A percentile compares a stretch with the other conserved stretches of the same genome.
phyloP scores from a whole-genome alignment of 1,284 basidiomycete species.

The Chalciporus sp. region DNA sequence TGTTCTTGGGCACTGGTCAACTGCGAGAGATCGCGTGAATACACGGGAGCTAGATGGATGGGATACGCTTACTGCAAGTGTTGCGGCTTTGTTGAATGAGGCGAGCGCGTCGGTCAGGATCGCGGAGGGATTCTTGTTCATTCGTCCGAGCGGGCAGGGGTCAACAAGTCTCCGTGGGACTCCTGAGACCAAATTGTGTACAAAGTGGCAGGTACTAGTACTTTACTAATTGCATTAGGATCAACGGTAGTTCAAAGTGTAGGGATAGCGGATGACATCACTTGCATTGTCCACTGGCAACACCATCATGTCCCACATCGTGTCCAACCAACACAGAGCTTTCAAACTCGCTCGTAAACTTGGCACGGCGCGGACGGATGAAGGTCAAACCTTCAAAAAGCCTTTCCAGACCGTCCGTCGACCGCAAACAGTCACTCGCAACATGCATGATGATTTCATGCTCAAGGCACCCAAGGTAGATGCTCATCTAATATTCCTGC shows the following conservation, averaged over 20 bases:
- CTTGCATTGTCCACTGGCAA: too few species aligned
- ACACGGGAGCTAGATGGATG: not conserved
- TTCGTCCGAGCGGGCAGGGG: slow-evolving; percentile 11
- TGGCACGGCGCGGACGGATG: slow-evolving; percentile 1
- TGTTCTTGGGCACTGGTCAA: slow-evolving; percentile 49
- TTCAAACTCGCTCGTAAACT: slow-evolving; percentile 13
- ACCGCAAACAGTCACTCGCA: slow-evolving; percentile 32
- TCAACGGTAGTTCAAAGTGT: too few species aligned
- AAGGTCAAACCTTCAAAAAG: slow-evolving; percentile 26
- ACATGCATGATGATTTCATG: slow-evolving; percentile 39
- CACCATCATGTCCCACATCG: too few species aligned
- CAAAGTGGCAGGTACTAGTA: not conserved
- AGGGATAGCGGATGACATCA: too few species aligned
- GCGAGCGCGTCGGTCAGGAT: slow-evolving; percentile 37
- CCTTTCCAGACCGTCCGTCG: slow-evolving; percentile 31
- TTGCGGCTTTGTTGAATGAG: slow-evolving; percentile 35
- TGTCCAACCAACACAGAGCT: slow-evolving; percentile 1
- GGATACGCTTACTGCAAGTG: slow-evolving; percentile 32
- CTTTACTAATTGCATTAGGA: too few species aligned
- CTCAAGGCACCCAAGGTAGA: slow-evolving; percentile 14
- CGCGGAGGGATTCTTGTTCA: slow-evolving; percentile 33
- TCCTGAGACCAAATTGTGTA: too few species aligned
- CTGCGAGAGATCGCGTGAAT: slow-evolving; percentile 29
- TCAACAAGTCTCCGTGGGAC: slow-evolving; percentile 27
- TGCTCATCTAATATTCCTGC: not conserved